Evolutionary conservation across 176 grass and related monocot species (phyloP).

Genomic region (Aegilops bicornis): DNA sequence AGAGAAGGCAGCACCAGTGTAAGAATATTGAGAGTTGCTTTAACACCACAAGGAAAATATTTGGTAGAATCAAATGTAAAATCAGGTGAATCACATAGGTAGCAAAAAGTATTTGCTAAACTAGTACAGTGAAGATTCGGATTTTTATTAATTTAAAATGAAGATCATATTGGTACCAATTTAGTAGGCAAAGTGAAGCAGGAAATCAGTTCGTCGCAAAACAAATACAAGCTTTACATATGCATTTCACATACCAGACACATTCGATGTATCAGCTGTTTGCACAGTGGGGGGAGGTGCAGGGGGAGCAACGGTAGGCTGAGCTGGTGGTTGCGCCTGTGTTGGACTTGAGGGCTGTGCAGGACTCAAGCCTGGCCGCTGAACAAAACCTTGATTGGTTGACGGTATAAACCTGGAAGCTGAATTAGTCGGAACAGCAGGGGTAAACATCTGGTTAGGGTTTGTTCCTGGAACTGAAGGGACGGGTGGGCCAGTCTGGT

Average conservation of each 20-base stretch:
- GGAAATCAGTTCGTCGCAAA: not conserved
- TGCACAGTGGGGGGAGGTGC: slow-evolving; percentile 81
- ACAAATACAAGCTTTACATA: not conserved
- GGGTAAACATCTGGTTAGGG: slow-evolving; percentile 58
- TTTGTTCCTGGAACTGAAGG: slow-evolving; percentile 42
- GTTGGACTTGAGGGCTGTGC: slow-evolving; percentile 86
- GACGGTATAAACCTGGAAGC: slow-evolving; percentile 62
- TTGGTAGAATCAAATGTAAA: not conserved
- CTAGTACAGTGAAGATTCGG: not conserved
- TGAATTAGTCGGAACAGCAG: slow-evolving; percentile 50
- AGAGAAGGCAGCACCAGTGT: slow-evolving; percentile 18
- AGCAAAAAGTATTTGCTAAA: not conserved
- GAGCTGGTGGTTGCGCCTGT: slow-evolving; percentile 42
- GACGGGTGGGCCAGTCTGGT: slow-evolving; percentile 42
- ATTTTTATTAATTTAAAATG: not conserved
- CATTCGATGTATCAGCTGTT: slow-evolving; percentile 93
- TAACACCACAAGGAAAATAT: slow-evolving; percentile 7
- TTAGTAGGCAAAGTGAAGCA: slow-evolving; percentile 13
- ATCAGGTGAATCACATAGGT: not conserved
- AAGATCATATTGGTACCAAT: not conserved
- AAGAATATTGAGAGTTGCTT: not conserved
- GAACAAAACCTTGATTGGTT: slow-evolving; percentile 66
- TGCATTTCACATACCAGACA: slow-evolving; percentile 61
- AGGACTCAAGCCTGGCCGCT: slow-evolving; percentile 63
- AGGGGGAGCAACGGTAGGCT: slow-evolving; percentile 48